Conservation (phyloP, 805 yeast species). For the Blastobotrys mokoenaii region DNA sequence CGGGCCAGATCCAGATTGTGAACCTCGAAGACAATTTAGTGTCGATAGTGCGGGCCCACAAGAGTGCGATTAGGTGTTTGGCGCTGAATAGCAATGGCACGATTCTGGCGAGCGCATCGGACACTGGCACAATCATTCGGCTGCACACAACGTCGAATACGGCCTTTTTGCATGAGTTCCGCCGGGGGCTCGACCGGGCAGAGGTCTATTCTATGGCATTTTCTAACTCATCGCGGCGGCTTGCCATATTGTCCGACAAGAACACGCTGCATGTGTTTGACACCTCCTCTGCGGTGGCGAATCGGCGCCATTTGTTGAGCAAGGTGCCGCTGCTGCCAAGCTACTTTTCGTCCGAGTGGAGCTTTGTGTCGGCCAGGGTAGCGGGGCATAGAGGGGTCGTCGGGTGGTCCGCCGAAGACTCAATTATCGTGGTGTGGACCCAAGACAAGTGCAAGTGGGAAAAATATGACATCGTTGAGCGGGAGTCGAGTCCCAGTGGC, state of each 20-base stretch:
- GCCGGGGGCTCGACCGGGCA: constrained; percentile 87
- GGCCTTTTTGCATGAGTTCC: constrained; percentile 66
- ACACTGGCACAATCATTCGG: constrained; percentile 72
- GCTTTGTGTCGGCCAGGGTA: constrained; percentile 65
- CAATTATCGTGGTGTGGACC: constrained; percentile 66
- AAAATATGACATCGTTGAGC: constrained; percentile 63
- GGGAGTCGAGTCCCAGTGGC: constrained; percentile 24
- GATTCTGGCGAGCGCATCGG: constrained; percentile 72
- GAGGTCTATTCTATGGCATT: constrained; percentile 74
- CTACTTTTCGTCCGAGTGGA: constrained; percentile 82
- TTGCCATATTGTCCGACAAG: constrained; percentile 85
- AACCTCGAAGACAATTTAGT: constrained; percentile 62
- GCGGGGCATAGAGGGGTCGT: constrained; percentile 38
- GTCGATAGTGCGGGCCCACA: constrained; percentile 72
- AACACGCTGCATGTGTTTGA: constrained; percentile 82
- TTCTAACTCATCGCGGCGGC: constrained; percentile 61
- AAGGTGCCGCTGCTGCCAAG: constrained; percentile 58
- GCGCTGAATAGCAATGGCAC: constrained; percentile 57
- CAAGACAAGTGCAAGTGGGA: constrained; percentile 71
- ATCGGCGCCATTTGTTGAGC: constrained; percentile 56
- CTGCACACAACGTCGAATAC: constrained; percentile 64
- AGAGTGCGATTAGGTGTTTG: constrained; percentile 51
- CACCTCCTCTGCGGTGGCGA: constrained; percentile 28
- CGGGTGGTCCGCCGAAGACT: constrained; percentile 75
- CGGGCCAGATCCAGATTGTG: constrained; percentile 75